Conservation (phyloP, 805 yeast species). For the Vanderwaltozyma verrucispora region DNA sequence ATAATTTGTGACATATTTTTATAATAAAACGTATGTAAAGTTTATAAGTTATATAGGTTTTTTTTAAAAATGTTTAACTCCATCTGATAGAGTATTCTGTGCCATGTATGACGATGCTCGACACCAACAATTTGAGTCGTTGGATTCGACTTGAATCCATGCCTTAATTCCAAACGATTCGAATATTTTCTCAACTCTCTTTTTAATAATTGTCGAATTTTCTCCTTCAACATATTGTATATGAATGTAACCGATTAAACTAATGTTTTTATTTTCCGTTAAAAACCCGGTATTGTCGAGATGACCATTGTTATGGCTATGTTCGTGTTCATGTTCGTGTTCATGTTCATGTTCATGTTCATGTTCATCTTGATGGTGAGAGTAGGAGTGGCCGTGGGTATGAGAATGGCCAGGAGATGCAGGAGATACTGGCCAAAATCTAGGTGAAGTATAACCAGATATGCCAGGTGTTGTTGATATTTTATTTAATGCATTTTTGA, state of each 20-base stretch:
- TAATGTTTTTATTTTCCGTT: too few species aligned
- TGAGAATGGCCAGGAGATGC: constrained; percentile 19
- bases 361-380: constrained; percentile 7
- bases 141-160: constrained; percentile 60
- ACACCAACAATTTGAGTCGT: constrained; percentile 62
- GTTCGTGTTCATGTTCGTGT: too few species aligned
- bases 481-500: constrained; percentile 59
- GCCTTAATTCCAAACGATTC: constrained; percentile 39
- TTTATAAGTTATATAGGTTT: too few species aligned
- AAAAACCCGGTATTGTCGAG: too few species aligned
- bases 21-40: too few species aligned
- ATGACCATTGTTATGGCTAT: too few species aligned
- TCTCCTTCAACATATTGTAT: constrained; percentile 62
- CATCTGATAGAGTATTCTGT: constrained; percentile 2
- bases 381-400: constrained; percentile 20
- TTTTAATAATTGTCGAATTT: constrained; percentile 47
- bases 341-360: constrained; percentile 27
- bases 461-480: constrained; percentile 67
- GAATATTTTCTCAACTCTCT: constrained; percentile 48
- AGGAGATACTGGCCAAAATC: constrained; percentile 68
- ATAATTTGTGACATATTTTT: too few species aligned
- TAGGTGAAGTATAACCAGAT: constrained; percentile 74
- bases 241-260: constrained; percentile 70
- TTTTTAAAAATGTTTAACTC: neutral
- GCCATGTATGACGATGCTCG: constrained; percentile 22